Conservation (phyloP, 2,329 filamentous ascomycete genomes). For the Aspergillus ochraceus region DNA sequence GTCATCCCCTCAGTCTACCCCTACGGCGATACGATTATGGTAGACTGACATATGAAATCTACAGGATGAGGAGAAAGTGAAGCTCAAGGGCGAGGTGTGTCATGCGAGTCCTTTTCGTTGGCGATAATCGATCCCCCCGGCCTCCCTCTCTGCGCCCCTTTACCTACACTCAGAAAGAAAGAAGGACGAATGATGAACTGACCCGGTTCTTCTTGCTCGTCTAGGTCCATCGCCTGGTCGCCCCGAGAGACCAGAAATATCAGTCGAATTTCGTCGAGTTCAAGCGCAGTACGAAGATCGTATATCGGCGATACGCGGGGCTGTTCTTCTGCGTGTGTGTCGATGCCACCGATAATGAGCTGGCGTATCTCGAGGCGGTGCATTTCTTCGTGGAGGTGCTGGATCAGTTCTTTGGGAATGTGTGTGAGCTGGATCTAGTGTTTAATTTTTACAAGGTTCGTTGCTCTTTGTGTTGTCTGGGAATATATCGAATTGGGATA, state of each 20-base stretch:
- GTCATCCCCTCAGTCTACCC: conserved; percentile 23
- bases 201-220: not conserved
- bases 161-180: no score
- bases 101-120: conserved; percentile 2
- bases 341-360: conserved; percentile 97
- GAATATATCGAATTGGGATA: not conserved
- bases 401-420: conserved; percentile 98
- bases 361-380: conserved; percentile 94
- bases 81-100: conserved; percentile 90
- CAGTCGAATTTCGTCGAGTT: conserved; percentile 99
- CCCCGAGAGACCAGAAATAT: conserved; percentile 97
- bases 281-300: conserved; percentile 73
- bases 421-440: conserved; percentile 91
- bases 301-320: conserved; percentile 95
- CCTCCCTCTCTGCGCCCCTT: not conserved
- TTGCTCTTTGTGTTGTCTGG: conserved; percentile 2
- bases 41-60: not conserved
- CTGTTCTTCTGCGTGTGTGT: conserved; percentile 99
- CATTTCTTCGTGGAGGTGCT: conserved; percentile 99
- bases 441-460: conserved; percentile 70
- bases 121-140: not conserved
- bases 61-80: conserved; percentile 95
- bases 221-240: conserved; percentile 93
- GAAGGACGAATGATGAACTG: conserved; percentile 3
- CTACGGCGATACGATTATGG: not conserved